Conservation (phyloP, 805 yeast genomes). For the Lipomyces sp. region DNA sequence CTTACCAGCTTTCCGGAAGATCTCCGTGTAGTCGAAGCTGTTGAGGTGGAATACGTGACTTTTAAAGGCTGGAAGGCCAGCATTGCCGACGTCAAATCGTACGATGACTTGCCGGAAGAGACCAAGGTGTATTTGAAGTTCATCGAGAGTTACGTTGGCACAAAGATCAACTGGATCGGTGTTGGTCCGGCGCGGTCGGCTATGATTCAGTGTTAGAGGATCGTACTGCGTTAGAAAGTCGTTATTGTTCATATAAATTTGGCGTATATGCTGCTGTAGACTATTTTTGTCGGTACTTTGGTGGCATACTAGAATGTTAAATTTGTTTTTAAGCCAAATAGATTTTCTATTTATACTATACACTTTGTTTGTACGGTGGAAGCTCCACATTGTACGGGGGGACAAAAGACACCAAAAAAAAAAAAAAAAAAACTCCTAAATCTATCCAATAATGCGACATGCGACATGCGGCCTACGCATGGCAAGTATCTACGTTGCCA, state of each 20-base stretch:
- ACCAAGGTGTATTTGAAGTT: conserved; percentile 82
- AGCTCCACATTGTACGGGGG: not conserved
- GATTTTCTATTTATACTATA: not conserved
- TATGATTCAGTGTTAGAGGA: conserved; percentile 25
- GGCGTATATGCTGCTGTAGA: not conserved
- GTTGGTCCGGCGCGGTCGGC: conserved; percentile 79
- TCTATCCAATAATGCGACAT: not conserved
- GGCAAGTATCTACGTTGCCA: not conserved
- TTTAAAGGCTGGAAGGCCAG: conserved; percentile 93
- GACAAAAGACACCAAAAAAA: not conserved
- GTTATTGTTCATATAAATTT: not conserved
- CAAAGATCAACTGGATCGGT: conserved; percentile 96
- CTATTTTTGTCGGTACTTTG: not conserved
- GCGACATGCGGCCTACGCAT: not conserved
- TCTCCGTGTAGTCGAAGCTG: conserved; percentile 76
- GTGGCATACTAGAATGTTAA: not conserved
- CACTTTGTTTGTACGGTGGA: not conserved
- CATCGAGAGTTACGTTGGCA: conserved; percentile 82
- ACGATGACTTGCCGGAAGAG: conserved; percentile 81
- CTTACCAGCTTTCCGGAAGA: conserved; percentile 91
- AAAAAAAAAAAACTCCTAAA: not conserved
- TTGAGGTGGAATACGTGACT: conserved; percentile 88
- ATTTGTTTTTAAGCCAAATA: not conserved
- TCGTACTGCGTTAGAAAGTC: not conserved
- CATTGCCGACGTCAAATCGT: conserved; percentile 71